Evolutionary conservation across 805 yeast species (phyloP).

Genomic region (Candida silvatica): DNA sequence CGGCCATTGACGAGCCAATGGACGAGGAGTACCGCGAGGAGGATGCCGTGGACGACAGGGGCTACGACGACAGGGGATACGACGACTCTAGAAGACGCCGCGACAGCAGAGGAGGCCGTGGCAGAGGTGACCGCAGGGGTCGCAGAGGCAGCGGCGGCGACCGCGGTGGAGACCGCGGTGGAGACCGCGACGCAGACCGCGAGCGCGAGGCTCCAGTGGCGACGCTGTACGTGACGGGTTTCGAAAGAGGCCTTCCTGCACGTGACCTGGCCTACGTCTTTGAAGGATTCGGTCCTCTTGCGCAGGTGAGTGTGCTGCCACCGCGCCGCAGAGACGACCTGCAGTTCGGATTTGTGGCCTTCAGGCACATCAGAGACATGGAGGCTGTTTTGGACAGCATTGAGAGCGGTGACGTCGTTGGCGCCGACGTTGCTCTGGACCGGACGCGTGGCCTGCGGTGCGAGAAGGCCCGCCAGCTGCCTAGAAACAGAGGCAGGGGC

Average conservation of each 20-base stretch:
- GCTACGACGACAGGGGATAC: no score
- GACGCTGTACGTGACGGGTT: conserved; percentile 28
- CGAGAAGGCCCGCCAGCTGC: conserved; percentile 49
- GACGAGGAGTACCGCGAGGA: no score
- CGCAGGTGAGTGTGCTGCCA: conserved; percentile 55
- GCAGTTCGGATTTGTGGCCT: conserved; percentile 59
- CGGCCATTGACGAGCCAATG: no score
- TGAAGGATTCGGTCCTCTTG: conserved; percentile 51
- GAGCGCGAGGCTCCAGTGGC: conserved; percentile 12
- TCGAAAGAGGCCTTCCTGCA: conserved; percentile 44
- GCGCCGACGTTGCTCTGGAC: conserved; percentile 30
- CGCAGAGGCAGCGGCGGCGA: no score
- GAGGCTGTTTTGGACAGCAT: conserved; percentile 41
- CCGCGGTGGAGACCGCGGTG: no score
- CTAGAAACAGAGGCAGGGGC: conserved; percentile 23
- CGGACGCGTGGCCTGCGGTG: conserved; percentile 34
- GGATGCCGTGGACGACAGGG: no score
- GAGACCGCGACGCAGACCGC: no score
- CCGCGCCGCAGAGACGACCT: conserved; percentile 51
- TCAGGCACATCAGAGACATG: conserved; percentile 41
- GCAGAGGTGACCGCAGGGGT: no score
- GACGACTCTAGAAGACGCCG: no score
- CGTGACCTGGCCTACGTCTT: conserved; percentile 51
- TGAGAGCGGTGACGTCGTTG: conserved; percentile 23
- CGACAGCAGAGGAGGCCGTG: neutral